Conservation (phyloP, 2,329 filamentous ascomycete species). For the Ascocoryne sarcoides region DNA sequence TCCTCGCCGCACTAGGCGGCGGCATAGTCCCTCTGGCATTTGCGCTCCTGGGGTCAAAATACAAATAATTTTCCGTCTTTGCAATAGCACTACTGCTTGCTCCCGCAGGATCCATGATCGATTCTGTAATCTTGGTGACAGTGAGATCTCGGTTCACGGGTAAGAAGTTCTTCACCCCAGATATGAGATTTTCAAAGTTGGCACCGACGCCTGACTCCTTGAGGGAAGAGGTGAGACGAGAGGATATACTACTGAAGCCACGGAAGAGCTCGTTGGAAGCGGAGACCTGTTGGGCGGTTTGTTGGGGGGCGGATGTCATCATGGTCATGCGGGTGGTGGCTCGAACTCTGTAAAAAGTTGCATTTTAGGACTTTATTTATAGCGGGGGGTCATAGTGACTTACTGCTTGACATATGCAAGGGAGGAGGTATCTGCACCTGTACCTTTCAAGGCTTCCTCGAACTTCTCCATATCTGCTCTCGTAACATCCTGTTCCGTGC, state of each 20-base stretch:
- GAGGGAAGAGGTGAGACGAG: constrained; percentile 84
- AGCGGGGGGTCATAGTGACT: constrained; percentile 28
- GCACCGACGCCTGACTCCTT: constrained; percentile 78
- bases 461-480: constrained; percentile 78
- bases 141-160: constrained; percentile 92
- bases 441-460: constrained; percentile 69
- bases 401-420: constrained; percentile 82
- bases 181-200: constrained; percentile 91
- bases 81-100: constrained; percentile 87
- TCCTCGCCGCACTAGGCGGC: constrained; percentile 56
- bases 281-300: constrained; percentile 44
- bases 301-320: constrained; percentile 70
- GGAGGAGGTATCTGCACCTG: constrained; percentile 67
- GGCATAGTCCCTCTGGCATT: constrained; percentile 91
- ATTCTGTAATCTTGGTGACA: constrained; percentile 95
- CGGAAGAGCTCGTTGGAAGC: constrained; percentile 75
- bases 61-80: constrained; percentile 93
- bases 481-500: constrained; percentile 80
- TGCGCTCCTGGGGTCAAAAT: constrained; percentile 90
- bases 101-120: constrained; percentile 89
- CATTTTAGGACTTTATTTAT: constrained; percentile 3
- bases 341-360: constrained; percentile 52
- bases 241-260: constrained; percentile 85
- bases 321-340: constrained; percentile 98
- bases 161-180: constrained; percentile 96